A percentile compares a stretch with the other conserved stretches of the same genome.
phyloP scores from a whole-genome alignment of 2,329 filamentous ascomycete species.

The Calonectria honghensis region DNA sequence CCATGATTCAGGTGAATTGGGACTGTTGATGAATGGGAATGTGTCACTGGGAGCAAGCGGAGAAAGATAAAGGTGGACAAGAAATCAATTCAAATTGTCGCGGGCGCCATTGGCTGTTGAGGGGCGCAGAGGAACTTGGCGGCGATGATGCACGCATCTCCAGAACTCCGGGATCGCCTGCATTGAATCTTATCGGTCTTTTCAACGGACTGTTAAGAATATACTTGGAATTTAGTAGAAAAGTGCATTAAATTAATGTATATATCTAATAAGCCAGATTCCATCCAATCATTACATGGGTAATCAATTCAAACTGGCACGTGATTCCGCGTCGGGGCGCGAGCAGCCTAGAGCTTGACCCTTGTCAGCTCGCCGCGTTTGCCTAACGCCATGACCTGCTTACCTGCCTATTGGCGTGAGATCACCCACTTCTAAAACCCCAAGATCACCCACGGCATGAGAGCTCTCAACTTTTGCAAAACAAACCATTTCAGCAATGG shows the following conservation, averaged over 20 bases:
- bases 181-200: conserved; percentile 49
- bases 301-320: conserved; percentile 52
- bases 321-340: conserved; percentile 56
- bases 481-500: conserved; percentile 54
- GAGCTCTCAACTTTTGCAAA: conserved; percentile 34
- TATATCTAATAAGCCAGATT: conserved; percentile 23
- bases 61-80: conserved; percentile 1
- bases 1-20: conserved; percentile 52
- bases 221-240: neutral
- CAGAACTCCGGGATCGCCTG: conserved; percentile 52
- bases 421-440: conserved; percentile 51
- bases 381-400: conserved; percentile 55
- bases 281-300: conserved; percentile 54
- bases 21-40: conserved; percentile 6
- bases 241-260: conserved; percentile 26
- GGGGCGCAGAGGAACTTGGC: conserved; percentile 47
- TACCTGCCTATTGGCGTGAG: conserved; percentile 47
- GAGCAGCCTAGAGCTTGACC: conserved; percentile 39
- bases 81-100: conserved; percentile 43
- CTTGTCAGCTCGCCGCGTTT: conserved; percentile 56
- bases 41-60: conserved; percentile 19
- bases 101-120: conserved; percentile 47
- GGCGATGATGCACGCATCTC: conserved; percentile 55
- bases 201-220: conserved; percentile 40
- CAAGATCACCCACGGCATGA: conserved; percentile 48